Base-by-base conservation (phyloP, 2,329 filamentous ascomycete genomes). In the Ophiosphaerella korrae region DNA sequence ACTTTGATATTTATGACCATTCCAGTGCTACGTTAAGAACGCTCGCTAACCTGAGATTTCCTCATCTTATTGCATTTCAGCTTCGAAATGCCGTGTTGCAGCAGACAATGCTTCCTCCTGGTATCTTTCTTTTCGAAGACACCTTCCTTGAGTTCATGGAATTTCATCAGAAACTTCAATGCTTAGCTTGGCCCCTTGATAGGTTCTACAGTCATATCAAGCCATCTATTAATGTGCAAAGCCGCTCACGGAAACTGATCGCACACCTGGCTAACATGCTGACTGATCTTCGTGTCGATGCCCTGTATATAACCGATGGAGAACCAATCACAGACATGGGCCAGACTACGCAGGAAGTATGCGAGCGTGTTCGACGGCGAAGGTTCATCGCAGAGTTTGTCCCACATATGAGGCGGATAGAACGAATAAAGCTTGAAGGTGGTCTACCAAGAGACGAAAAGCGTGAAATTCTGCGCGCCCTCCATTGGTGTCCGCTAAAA, bases 381-480 rank as follows among this genome's bases (percentile, higher is more conserved):
- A 64, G 64, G 26, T 74, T 80, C 64, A 77, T 80, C 34, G 63
- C 64, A 23, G 69, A 75, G 5, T 79, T 80, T 43, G 75, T 72
- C 2, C 60, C 73, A 1, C 63, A 68, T 29, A 74, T 79, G 75
- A 70, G 57, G 1, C 74, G 63, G n/a, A 43, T 80, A 3, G 61
- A 76, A 48, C 69, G 66, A 35, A 67, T 80, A 60, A 80, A 80
- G 50, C 63, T 80, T 16, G 77, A 80, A 64, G 77, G 77, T 14
- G 75, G 75, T 11, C 72, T 79, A 36, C 76, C 77, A 1, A 68
- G 76, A 8, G 77, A 79, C 52, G 78, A 80, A 53, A 75, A 77
- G 45, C 71, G 77, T 23, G 78, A 80, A 49, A 68, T 74, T 11
- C 45, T 79, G 3, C 72, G 76, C 7, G 77, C 78, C 2, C 47